Percentiles rank a stretch among this genome's conserved stretches.
These are phyloP conservation scores for Ceratocystiopsis sp. DNA, from an alignment of 2,329 filamentous ascomycete genomes.

Conservation along the genomic window DNA sequence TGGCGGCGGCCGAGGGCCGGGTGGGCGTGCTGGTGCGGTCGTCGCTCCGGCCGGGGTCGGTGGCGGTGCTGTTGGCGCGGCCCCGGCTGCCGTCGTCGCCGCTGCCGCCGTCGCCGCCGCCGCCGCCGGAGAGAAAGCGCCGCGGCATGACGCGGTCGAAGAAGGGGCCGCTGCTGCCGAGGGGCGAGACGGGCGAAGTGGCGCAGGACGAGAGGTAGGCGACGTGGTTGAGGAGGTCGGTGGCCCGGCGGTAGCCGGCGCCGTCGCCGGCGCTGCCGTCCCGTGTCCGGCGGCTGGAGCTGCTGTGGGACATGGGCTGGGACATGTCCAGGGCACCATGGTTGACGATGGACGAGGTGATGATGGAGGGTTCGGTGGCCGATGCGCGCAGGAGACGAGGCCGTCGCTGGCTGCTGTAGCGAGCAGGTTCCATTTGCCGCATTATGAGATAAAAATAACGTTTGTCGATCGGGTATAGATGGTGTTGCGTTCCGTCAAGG, in stretches of 20 bases:
- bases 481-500: no score
- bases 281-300: neutral
- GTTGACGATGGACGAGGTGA: slow-evolving; percentile 37
- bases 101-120: neutral
- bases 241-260: slow-evolving; percentile 24
- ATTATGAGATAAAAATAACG: no score
- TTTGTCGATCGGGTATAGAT: no score
- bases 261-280: neutral
- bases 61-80: neutral
- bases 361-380: slow-evolving; percentile 39
- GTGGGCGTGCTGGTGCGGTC: slow-evolving; percentile 5
- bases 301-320: slow-evolving; percentile 18
- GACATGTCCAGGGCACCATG: slow-evolving; percentile 32
- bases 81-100: no score
- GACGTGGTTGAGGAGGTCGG: slow-evolving; percentile 37
- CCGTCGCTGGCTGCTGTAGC: slow-evolving; percentile 20
- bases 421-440: no score
- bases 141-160: slow-evolving; percentile 15
- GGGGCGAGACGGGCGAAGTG: slow-evolving; percentile 1
- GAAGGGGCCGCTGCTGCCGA: slow-evolving; percentile 14
- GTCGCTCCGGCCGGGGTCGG: neutral
- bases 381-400: slow-evolving; percentile 37
- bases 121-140: neutral
- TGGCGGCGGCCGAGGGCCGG: neutral
- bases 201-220: slow-evolving; percentile 25